A percentile compares a stretch with the other conserved stretches of the same genome.
Evolutionary conservation across 225 moss, liverwort and hornwort genomes (phyloP).

Genomic region (Polytrichum commune): DNA sequence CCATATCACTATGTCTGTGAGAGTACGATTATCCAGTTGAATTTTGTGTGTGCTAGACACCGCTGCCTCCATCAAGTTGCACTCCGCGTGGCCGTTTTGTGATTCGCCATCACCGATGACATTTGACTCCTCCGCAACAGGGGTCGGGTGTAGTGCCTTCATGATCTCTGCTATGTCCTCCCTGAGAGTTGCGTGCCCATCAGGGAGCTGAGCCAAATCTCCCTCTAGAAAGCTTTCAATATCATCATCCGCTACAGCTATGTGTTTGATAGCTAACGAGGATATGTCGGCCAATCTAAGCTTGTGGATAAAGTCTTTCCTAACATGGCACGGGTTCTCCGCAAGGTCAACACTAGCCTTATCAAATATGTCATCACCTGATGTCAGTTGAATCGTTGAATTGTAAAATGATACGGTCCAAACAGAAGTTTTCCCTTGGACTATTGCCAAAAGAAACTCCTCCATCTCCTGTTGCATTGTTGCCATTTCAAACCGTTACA

Average conservation of each 20-base stretch:
- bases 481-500: background rate
- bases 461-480: background rate
- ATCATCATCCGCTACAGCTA: background rate
- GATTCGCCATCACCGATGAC: background rate
- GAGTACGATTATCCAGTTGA: background rate
- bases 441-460: background rate
- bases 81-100: background rate
- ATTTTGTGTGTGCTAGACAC: background rate
- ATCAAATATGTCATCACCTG: rapidly evolving
- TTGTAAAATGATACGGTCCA: rapidly evolving
- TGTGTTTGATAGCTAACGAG: background rate
- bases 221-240: too few relatives aligned
- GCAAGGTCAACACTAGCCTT: background rate
- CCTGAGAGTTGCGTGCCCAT: background rate
- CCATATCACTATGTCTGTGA: rapidly evolving
- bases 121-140: background rate
- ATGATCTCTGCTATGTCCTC: background rate
- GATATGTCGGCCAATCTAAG: background rate
- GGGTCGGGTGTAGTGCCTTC: background rate
- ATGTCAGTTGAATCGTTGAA: rapidly evolving
- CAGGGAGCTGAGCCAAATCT: too few relatives aligned
- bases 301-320: background rate
- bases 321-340: background rate
- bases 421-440: too few relatives aligned
- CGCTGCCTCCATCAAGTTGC: background rate